phyloP scores from a whole-genome alignment of 306 rosid genomes.

The Lathyrus tuberosus region DNA sequence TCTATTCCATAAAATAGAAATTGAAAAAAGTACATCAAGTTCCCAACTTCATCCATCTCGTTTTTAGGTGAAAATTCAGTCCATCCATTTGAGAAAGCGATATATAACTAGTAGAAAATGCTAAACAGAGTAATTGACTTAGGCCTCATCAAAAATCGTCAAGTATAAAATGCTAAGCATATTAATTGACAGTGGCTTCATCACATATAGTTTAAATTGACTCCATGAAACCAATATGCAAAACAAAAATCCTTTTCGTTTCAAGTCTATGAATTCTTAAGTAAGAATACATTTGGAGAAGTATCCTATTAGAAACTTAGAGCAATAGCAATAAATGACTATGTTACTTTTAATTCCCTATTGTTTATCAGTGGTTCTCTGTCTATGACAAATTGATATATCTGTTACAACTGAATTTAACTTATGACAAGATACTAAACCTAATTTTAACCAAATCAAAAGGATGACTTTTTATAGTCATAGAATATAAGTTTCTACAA shows the following conservation, averaged over 20 bases:
- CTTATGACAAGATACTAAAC: neutral
- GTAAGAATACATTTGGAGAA: neutral
- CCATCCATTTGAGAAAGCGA: neutral
- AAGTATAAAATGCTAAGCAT: neutral
- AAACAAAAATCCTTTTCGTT: neutral
- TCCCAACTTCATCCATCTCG: neutral
- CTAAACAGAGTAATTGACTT: neutral
- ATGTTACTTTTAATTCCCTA: neutral
- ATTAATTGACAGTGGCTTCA: neutral
- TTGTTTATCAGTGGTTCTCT: neutral
- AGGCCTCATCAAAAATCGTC: neutral
- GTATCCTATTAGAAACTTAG: neutral
- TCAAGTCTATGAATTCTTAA: neutral
- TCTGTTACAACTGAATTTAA: neutral
- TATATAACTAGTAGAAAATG: neutral
- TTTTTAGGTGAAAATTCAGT: neutral
- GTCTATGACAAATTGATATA: neutral
- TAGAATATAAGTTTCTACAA: neutral
- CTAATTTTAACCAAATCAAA: conserved; percentile 8
- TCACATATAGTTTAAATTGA: neutral
- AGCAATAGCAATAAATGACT: conserved; percentile 4
- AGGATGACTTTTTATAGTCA: neutral
- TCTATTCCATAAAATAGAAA: neutral
- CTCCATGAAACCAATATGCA: neutral
- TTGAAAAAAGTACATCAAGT: neutral